Base-by-base conservation (phyloP, 2,329 filamentous ascomycete genomes). In the Bipolaris bicolor region DNA sequence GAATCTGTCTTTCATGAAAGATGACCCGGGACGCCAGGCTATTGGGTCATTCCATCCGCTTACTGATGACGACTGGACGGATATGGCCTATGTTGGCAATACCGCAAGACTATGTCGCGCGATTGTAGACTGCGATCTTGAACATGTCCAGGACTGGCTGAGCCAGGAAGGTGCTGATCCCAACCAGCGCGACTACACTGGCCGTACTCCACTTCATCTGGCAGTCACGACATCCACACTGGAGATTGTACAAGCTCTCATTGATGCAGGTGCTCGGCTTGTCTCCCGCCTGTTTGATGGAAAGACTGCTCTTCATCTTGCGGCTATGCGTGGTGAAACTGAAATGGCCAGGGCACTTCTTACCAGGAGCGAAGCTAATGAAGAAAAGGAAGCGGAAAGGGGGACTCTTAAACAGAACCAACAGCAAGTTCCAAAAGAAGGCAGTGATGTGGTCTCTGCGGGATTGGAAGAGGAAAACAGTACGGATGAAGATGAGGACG, bases 1-100 rank as follows among this genome's bases (percentile, higher is more conserved):
- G 7, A 82, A 84, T 20, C 82, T 95, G 9, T 81, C 82, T 0
- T 96, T 96, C 74, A 81, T 95, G 64, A 88, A 88, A 61, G 91
- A 96, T 66, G 86, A 96, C 64, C 90, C 92, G 1, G 92, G 92
- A 16, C 83, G 92, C 53, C 92, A 95, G 76, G 78, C 82, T 36
- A 87, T 89, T 63, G 86, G 86, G 24, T 86, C 83, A 40, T 96
- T 96, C 78, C 89, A 95, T 66, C 92, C 91, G 0, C 82, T 94
- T 36, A 93, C 89, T 0, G 87, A 91, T 40, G 83, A 91, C 49
- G 91, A 95, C 69, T 96, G 91, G 90, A 95, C 91, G 0, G 90
- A 93, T 63, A 95, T 96, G 91, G 91, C 91, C 0, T 96, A 96
- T 64, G 83, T 96, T 34, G 90, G 91, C 10, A 90, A 92, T 63